Evolutionary conservation across 1,284 basidiomycete genomes (phyloP).

Genomic region (Ceratobasidium sp.): DNA sequence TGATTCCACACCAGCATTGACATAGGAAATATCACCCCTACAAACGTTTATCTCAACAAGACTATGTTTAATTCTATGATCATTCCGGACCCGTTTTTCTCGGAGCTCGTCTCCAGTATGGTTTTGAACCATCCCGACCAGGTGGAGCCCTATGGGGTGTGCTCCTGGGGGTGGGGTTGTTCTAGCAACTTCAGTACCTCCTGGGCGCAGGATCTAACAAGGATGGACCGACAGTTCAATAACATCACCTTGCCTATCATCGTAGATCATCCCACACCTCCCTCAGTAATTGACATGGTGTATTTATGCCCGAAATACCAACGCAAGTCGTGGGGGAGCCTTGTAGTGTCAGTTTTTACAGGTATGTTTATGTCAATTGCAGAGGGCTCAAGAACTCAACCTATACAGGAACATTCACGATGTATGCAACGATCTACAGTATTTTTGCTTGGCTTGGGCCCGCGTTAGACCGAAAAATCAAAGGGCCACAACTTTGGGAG

Average conservation of each 20-base stretch:
- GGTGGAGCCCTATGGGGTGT: no score
- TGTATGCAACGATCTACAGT: neutral
- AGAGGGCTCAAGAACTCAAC: neutral
- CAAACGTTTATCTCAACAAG: neutral
- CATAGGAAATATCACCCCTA: neutral
- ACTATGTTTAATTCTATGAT: neutral
- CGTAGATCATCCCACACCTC: neutral
- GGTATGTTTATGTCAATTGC: neutral
- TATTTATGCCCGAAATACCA: conserved; percentile 23
- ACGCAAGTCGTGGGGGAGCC: neutral
- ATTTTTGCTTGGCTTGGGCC: conserved; percentile 6
- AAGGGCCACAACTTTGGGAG: conserved; percentile 2
- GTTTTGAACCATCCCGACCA: neutral
- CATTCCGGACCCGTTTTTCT: neutral
- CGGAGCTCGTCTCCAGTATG: neutral
- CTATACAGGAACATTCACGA: conserved; percentile 8
- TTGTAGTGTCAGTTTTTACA: conserved; percentile 7
- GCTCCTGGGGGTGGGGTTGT: conserved; percentile 21
- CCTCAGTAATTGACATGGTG: conserved; percentile 8
- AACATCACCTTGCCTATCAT: conserved; percentile 21
- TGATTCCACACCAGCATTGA: neutral
- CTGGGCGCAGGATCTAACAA: conserved; percentile 26
- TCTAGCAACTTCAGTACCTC: neutral
- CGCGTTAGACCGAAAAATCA: neutral
- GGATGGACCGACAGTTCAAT: neutral